Percentiles rank a stretch among this genome's conserved stretches.
Evolutionary conservation across 306 rosid genomes (phyloP).

Genomic region (Fragaria nilgerrensis): DNA sequence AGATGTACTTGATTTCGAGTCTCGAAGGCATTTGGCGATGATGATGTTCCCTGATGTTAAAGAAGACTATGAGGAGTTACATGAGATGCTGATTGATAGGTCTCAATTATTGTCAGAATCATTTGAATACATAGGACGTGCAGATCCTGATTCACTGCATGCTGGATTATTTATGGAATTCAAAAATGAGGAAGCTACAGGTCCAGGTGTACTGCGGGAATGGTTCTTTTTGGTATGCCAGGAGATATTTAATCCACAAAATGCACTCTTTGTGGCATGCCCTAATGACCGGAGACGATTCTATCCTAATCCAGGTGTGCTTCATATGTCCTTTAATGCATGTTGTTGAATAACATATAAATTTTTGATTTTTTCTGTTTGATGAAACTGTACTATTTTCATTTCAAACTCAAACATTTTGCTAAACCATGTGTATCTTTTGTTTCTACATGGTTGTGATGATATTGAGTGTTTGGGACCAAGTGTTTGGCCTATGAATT

Average conservation of each 20-base stretch:
- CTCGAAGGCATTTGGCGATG: slow-evolving; percentile 76
- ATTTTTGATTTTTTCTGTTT: neutral
- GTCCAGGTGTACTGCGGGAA: slow-evolving; percentile 85
- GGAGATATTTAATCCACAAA: slow-evolving; percentile 64
- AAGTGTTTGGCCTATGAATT: neutral
- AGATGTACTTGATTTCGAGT: slow-evolving; percentile 50
- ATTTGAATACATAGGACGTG: slow-evolving; percentile 52
- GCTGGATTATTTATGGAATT: slow-evolving; percentile 66
- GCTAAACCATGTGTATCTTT: neutral
- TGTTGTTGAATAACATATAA: neutral
- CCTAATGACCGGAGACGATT: slow-evolving; percentile 74
- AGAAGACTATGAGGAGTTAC: slow-evolving; percentile 63
- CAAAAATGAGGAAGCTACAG: slow-evolving; percentile 84
- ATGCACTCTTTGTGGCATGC: slow-evolving; percentile 73
- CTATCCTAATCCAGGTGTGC: slow-evolving; percentile 78
- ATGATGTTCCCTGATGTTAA: slow-evolving; percentile 60
- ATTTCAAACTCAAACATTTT: neutral
- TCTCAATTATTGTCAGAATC: slow-evolving; percentile 69
- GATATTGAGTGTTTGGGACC: neutral
- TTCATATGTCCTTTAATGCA: slow-evolving; percentile 12
- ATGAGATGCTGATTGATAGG: slow-evolving; percentile 82
- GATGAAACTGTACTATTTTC: neutral
- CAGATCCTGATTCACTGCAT: slow-evolving; percentile 46
- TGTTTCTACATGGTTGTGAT: neutral
- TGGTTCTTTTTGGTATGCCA: slow-evolving; percentile 83